phyloP scores from a whole-genome alignment of 148 eudicot genomes.

The Rhododendron ferrugineum region DNA sequence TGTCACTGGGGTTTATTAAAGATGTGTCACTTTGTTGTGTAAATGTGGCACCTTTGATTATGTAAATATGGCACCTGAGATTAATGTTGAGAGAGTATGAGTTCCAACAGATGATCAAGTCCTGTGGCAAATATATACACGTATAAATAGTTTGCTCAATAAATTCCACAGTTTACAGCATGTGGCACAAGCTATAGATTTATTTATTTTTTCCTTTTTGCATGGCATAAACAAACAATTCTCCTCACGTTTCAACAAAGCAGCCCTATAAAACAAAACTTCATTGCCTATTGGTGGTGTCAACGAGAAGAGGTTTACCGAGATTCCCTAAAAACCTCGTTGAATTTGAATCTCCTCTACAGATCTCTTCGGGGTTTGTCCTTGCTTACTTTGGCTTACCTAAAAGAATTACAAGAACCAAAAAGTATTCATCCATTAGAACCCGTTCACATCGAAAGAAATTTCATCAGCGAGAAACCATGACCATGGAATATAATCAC shows the following conservation, averaged over 20 bases:
- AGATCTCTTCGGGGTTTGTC: slow-evolving; percentile 35
- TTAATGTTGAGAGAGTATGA: neutral
- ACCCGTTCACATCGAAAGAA: neutral
- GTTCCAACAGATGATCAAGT: neutral
- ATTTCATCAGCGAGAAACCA: neutral
- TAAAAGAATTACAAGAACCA: slow-evolving; percentile 23
- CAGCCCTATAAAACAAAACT: neutral
- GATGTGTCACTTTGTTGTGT: too few relatives aligned
- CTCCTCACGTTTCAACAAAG: neutral
- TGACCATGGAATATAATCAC: neutral
- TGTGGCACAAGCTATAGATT: neutral
- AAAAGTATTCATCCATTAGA: neutral
- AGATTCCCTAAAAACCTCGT: slow-evolving; percentile 18
- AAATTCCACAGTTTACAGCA: neutral
- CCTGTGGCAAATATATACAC: neutral
- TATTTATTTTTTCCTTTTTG: neutral
- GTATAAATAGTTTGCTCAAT: neutral
- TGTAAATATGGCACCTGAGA: neutral
- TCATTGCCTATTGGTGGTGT: slow-evolving; percentile 8
- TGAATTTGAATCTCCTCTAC: slow-evolving; percentile 41
- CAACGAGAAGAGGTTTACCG: slow-evolving; percentile 27
- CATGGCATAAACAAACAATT: neutral
- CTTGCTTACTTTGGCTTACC: slow-evolving; percentile 58
- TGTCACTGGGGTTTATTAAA: neutral
- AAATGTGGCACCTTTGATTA: neutral